Base-by-base conservation (phyloP, 768 basidiomycete genomes). In the Boletus vinaceobasis region DNA sequence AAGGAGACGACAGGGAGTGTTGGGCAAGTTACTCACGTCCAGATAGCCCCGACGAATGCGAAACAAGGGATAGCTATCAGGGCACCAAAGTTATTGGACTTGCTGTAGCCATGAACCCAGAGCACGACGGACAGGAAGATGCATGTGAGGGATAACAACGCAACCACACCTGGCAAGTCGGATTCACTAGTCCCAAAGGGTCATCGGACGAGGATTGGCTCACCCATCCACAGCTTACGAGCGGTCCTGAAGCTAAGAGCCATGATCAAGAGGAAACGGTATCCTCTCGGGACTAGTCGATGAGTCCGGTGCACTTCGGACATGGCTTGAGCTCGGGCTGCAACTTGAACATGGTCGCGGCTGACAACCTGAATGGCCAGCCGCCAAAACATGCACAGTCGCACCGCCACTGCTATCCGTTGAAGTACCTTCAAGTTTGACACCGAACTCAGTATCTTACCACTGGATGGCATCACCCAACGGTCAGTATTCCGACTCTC, bases 201-300 rank as follows among this genome's bases (percentile, higher is more conserved):
- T 36, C 29, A 29, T 44, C 10, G 13, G 37, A 43, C 6, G 17
- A 39, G n/a, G 13, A 52, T 38, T 31, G 40, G 37, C 61, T 57
- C 39, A 70, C 69, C 66, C 69, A 78, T 74, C 53, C 80, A 63
- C 15, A 73, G 52, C 56, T 62, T 70, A 42, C 80, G 77, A 55
- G 76, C 76, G 5, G 71, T 72, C 52, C 73, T 71, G 57, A 82
- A 81, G 45, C 74, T 72, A n/a, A 78, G 49, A n/a, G 62, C 65
- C 77, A 79, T 78, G 53, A 9, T 35, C 44, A 50, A 43, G 15
- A 14, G 4, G 23, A 33, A 42, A 23, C 36, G 36, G 4, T 17
- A 13, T 50, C 32, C 43, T 36, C 35, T 13, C 14, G 10, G 43
- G 29, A 49, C 42, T 43, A 10, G n/a, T 53, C 23, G 37, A 27